Conservation (phyloP, 176 grass and related monocot species). For the Melocanna baccifera region DNA sequence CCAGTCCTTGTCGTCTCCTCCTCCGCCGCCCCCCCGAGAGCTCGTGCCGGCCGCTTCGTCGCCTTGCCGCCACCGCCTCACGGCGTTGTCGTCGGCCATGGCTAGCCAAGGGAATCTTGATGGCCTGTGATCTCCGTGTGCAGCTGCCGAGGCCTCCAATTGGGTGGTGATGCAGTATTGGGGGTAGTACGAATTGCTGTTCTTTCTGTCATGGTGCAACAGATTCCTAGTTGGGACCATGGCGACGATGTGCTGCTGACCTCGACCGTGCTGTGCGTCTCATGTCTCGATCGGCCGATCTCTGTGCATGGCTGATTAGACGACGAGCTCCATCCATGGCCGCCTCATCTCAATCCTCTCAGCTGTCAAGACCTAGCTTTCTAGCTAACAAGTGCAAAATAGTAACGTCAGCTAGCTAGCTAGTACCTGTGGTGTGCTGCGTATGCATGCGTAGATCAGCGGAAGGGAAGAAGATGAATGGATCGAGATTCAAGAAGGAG, state of each 20-base stretch:
- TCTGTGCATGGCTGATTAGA: neutral
- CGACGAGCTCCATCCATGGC: conserved; percentile 13
- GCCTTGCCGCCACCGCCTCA: neutral
- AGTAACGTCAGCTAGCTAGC: neutral
- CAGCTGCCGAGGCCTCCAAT: conserved; percentile 21
- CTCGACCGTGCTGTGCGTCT: conserved; percentile 14
- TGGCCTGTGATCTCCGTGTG: neutral
- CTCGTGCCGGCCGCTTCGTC: conserved; percentile 29
- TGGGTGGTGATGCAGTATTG: conserved; percentile 39
- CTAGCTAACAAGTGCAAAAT: neutral
- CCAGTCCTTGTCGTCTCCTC: conserved; percentile 52
- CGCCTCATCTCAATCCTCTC: conserved; percentile 21
- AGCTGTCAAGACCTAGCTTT: neutral
- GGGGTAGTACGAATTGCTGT: conserved; percentile 3
- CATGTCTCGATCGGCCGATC: conserved; percentile 31
- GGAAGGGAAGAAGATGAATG: neutral
- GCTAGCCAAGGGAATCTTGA: conserved; percentile 15
- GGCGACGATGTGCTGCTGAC: conserved; percentile 27
- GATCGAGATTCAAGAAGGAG: neutral
- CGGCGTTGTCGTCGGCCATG: conserved; percentile 40
- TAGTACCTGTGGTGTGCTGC: neutral
- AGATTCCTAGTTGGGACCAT: conserved; percentile 74
- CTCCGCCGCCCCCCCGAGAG: neutral
- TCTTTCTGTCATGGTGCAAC: conserved; percentile 38
- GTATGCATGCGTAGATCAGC: neutral